phyloP scores from a whole-genome alignment of 306 rosid genomes.

The Gastrolobium bilobum region DNA sequence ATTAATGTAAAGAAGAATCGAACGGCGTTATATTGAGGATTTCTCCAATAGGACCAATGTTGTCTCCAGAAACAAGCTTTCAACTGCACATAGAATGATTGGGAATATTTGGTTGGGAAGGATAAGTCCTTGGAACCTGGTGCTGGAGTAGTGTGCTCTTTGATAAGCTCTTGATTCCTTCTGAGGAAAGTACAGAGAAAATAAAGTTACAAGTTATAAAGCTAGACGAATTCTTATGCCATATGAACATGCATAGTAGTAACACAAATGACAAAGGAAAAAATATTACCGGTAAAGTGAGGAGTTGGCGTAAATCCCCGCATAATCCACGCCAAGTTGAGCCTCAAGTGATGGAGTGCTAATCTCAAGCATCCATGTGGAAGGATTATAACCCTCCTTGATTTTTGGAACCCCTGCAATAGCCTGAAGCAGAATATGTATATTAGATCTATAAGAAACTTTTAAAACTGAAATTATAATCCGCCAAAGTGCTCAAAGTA shows the following conservation, averaged over 20 bases:
- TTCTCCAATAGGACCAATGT: constrained; percentile 82
- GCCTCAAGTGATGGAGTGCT: constrained; percentile 63
- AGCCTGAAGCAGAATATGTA: constrained; percentile 49
- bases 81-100: constrained; percentile 64
- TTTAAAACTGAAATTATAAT: background rate
- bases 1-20: constrained; percentile 59
- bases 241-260: background rate
- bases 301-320: constrained; percentile 63
- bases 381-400: constrained; percentile 75
- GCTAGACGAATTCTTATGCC: background rate
- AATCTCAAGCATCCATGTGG: constrained; percentile 87
- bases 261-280: background rate
- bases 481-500: background rate
- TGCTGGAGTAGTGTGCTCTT: constrained; percentile 61
- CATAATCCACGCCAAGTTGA: constrained; percentile 67
- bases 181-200: constrained; percentile 47
- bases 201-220: background rate
- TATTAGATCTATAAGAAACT: background rate
- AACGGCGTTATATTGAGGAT: constrained; percentile 63
- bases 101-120: constrained; percentile 76
- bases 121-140: constrained; percentile 63
- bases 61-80: constrained; percentile 65
- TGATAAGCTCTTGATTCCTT: constrained; percentile 61
- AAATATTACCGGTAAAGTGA: constrained; percentile 61
- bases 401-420: constrained; percentile 69